phyloP scores from a whole-genome alignment of 2,329 filamentous ascomycete species.

The Fusarium torreyae region DNA sequence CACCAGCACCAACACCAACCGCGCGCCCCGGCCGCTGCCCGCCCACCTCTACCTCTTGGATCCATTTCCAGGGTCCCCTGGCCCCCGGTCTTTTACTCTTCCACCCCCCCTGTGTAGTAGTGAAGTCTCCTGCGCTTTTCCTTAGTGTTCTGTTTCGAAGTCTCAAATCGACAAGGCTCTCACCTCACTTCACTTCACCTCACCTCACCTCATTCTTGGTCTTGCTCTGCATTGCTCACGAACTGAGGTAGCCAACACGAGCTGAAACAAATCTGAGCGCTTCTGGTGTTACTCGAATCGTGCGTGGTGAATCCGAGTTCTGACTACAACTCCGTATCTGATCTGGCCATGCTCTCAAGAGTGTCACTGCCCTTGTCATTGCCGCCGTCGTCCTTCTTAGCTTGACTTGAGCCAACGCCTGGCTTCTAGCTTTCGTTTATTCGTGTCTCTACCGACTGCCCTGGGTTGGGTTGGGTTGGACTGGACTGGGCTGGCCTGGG shows the following conservation, averaged over 20 bases:
- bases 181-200: slow-evolving; percentile 5
- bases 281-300: slow-evolving; percentile 39
- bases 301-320: slow-evolving; percentile 5
- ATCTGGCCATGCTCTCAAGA: slow-evolving; percentile 39
- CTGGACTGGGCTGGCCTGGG: slow-evolving; percentile 4
- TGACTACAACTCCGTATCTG: not conserved
- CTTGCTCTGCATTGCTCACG: slow-evolving; percentile 2
- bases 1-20: slow-evolving; percentile 40
- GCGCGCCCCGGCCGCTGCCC: slow-evolving; percentile 43
- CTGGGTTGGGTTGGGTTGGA: not conserved
- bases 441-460: slow-evolving; percentile 7
- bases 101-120: slow-evolving; percentile 32
- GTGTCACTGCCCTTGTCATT: slow-evolving; percentile 39
- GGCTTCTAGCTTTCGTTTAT: slow-evolving; percentile 40
- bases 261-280: slow-evolving; percentile 37
- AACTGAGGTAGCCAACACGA: slow-evolving; percentile 20
- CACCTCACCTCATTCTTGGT: slow-evolving; percentile 20
- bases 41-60: slow-evolving; percentile 32
- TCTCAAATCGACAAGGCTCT: slow-evolving; percentile 30
- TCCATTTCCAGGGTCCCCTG: slow-evolving; percentile 37
- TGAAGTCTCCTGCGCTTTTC: slow-evolving; percentile 16
- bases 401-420: slow-evolving; percentile 12
- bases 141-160: slow-evolving; percentile 35
- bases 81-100: slow-evolving; percentile 29
- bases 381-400: slow-evolving; percentile 44